Evolutionary conservation across 257 asterid species (phyloP).

Genomic region (Avicennia marina): DNA sequence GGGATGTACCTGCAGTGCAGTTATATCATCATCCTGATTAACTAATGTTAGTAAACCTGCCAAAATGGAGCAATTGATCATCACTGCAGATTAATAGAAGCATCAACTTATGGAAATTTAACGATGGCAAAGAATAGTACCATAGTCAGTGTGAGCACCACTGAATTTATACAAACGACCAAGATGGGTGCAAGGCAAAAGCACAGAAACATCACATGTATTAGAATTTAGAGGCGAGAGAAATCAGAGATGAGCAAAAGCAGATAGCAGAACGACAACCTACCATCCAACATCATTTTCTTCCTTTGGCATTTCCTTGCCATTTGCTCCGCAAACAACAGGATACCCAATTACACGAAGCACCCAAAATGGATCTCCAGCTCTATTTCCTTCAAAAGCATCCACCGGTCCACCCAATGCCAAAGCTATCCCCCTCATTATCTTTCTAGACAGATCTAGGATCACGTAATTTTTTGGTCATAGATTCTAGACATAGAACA

Average conservation of each 20-base stretch:
- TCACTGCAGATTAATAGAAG: neutral
- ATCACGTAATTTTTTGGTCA: conserved; percentile 1
- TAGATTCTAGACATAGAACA: neutral
- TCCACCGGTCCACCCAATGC: conserved; percentile 64
- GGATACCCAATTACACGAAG: conserved; percentile 92
- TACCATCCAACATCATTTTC: conserved; percentile 70
- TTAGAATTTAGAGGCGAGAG: neutral
- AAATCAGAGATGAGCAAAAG: neutral
- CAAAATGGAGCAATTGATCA: neutral
- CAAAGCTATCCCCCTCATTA: conserved; percentile 86
- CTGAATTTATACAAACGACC: conserved; percentile 38
- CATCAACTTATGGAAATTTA: neutral
- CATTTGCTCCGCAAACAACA: conserved; percentile 28
- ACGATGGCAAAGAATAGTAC: conserved; percentile 33
- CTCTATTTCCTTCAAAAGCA: conserved; percentile 60
- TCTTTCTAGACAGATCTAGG: conserved; percentile 76
- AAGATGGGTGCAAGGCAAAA: neutral
- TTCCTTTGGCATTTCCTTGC: conserved; percentile 28
- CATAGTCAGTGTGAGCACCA: conserved; percentile 97
- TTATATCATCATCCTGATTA: conserved; percentile 84
- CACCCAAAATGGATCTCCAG: conserved; percentile 99
- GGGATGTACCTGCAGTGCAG: conserved; percentile 66
- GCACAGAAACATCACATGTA: neutral
- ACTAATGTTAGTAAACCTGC: conserved; percentile 85
- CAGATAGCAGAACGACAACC: neutral